A percentile compares a stretch with the other conserved stretches of the same genome.
phyloP scores from a whole-genome alignment of 352 stramenopile genomes.

The Thraustochytrium striatum region DNA sequence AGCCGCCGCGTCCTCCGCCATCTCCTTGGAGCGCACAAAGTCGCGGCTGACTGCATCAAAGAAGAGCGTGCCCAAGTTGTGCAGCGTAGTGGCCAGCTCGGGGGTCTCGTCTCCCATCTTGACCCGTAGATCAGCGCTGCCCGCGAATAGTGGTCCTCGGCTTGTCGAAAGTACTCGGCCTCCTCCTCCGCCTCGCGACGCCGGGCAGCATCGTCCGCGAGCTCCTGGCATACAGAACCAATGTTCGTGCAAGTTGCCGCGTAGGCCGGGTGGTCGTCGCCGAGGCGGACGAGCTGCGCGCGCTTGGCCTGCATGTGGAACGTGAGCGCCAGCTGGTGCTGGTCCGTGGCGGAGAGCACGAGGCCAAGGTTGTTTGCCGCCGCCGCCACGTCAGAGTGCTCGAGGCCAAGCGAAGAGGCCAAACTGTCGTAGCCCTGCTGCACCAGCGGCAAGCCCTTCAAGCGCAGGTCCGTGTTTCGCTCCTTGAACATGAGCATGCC shows the following conservation, averaged over 20 bases:
- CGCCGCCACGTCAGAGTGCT: slow-evolving; percentile 13
- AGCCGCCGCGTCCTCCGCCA: neutral
- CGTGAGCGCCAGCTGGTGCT: slow-evolving; percentile 1
- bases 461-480: neutral
- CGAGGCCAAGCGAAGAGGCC: neutral
- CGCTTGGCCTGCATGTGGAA: slow-evolving; percentile 24
- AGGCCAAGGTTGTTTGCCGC: slow-evolving; percentile 33
- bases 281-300: neutral
- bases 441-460: neutral
- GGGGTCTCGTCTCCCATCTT: slow-evolving; percentile 21
- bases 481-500: slow-evolving; percentile 32
- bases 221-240: slow-evolving; percentile 35
- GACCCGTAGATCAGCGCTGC: slow-evolving; percentile 5
- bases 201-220: neutral
- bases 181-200: neutral
- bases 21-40: neutral
- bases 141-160: slow-evolving; percentile 7
- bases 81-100: slow-evolving; percentile 1
- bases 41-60: slow-evolving; percentile 20
- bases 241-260: slow-evolving; percentile 42
- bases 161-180: slow-evolving; percentile 11
- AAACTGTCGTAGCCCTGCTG: neutral
- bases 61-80: slow-evolving; percentile 39
- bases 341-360: neutral
- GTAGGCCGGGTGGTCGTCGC: slow-evolving; percentile 18